Percentiles rank a stretch among this genome's conserved stretches.
phyloP scores from a whole-genome alignment of 192 early-diverging fungal genomes.

The Coemansia sp. region DNA sequence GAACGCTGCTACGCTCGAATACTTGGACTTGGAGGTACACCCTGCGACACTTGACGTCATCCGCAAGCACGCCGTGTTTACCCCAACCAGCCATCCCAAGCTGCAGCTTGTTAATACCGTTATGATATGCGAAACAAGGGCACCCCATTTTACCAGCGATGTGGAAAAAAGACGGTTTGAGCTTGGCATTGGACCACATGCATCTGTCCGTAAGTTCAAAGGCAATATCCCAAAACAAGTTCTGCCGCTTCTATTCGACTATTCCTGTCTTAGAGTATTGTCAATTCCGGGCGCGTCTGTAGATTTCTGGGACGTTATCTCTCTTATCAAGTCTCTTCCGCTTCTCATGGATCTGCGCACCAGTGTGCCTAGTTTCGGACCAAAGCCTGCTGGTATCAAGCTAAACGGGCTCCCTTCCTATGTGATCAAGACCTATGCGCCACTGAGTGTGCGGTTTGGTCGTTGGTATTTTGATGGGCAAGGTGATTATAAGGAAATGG shows the following conservation, averaged over 20 bases:
- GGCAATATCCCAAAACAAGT: neutral
- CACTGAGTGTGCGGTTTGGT: neutral
- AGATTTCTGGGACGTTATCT: neutral
- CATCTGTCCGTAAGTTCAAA: neutral
- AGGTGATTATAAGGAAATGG: too few species aligned
- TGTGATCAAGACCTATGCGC: neutral
- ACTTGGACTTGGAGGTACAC: neutral
- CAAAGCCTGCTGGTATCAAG: neutral
- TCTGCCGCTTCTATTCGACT: neutral
- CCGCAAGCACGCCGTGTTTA: neutral
- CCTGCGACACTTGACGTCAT: neutral
- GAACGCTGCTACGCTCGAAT: neutral
- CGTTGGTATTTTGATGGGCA: too few species aligned
- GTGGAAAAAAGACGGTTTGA: neutral
- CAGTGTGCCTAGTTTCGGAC: neutral
- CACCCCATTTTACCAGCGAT: neutral
- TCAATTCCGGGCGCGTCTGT: neutral
- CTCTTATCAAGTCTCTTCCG: neutral
- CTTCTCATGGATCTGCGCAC: neutral
- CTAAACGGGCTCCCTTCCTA: neutral
- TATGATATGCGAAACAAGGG: neutral
- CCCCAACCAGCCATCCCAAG: neutral
- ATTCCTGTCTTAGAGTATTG: neutral
- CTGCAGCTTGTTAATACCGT: neutral
- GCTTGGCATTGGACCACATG: neutral